Percentiles rank a stretch among this genome's conserved stretches.
Evolutionary conservation across 768 basidiomycete species (phyloP).

Genomic region (Mycena polygramma): DNA sequence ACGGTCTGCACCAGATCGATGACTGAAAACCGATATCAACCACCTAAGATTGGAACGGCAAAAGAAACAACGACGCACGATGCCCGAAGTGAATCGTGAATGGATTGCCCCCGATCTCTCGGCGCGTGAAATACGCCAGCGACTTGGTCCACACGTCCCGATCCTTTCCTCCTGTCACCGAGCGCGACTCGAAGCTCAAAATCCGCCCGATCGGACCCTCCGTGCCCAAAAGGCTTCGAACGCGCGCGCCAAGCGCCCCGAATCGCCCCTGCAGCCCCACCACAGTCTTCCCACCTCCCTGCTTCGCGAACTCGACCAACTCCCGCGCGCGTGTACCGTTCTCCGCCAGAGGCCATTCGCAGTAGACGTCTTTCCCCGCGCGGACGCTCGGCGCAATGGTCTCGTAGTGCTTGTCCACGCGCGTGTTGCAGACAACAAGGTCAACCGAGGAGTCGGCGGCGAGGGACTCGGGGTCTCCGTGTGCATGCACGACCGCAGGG

Average conservation of each 20-base stretch:
- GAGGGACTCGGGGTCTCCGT: slow-evolving; percentile 21
- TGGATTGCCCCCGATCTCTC: slow-evolving; percentile 22
- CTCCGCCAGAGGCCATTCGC: slow-evolving; percentile 45
- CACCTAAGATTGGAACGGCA: too few relatives aligned
- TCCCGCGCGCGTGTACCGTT: slow-evolving; percentile 30
- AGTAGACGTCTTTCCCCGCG: slow-evolving; percentile 35
- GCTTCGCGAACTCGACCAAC: slow-evolving; percentile 34
- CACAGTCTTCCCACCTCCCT: slow-evolving; percentile 33
- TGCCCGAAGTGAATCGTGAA: slow-evolving; percentile 29
- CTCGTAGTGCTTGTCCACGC: slow-evolving; percentile 25
- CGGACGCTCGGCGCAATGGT: slow-evolving; percentile 14
- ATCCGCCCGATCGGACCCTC: slow-evolving; percentile 36
- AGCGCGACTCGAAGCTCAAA: slow-evolving; percentile 15
- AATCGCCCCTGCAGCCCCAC: slow-evolving; percentile 41
- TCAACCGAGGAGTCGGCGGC: slow-evolving; percentile 28
- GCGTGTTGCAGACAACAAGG: slow-evolving; percentile 26
- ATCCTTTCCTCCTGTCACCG: not conserved
- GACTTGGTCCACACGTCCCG: slow-evolving; percentile 19
- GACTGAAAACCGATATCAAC: slow-evolving; percentile 8
- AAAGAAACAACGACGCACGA: slow-evolving; percentile 3
- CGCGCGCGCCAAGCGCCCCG: slow-evolving; percentile 17
- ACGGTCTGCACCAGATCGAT: slow-evolving; percentile 34
- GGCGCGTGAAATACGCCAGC: slow-evolving; percentile 26
- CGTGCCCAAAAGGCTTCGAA: slow-evolving; percentile 29
- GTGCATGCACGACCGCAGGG: not conserved